Evolutionary conservation across 352 stramenopile species (phyloP).

Genomic region (Phytophthora pseudosyringae): DNA sequence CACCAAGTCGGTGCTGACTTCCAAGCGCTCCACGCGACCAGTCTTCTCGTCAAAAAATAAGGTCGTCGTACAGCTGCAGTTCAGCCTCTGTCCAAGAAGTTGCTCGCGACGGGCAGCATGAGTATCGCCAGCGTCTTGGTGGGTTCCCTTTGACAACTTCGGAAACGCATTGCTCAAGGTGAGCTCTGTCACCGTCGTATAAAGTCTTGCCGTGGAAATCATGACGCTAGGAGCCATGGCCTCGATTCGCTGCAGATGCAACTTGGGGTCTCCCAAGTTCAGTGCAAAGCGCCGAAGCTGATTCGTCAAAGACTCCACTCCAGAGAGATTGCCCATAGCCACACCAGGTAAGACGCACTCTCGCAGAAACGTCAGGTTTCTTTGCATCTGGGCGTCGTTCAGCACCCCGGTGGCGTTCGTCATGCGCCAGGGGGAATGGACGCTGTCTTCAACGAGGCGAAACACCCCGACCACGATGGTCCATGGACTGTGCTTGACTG

Average conservation of each 20-base stretch:
- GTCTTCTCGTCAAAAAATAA: conserved; percentile 12
- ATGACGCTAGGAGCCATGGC: background rate
- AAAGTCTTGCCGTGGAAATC: background rate
- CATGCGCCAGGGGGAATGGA: background rate
- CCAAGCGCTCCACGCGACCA: conserved; percentile 9
- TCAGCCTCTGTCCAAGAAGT: background rate
- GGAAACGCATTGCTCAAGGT: conserved; percentile 7
- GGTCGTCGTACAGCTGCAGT: background rate
- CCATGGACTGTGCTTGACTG: conserved; percentile 8
- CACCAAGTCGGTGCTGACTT: conserved; percentile 1
- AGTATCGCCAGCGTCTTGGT: background rate
- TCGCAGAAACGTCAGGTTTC: background rate
- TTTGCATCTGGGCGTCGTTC: background rate
- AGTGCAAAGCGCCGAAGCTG: conserved; percentile 2
- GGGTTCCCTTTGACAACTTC: background rate
- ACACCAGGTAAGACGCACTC: conserved; percentile 1
- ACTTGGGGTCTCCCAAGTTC: conserved; percentile 3
- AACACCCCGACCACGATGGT: conserved; percentile 6
- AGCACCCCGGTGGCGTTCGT: background rate
- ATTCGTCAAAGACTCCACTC: background rate
- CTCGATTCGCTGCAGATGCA: conserved; percentile 11
- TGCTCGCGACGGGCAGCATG: background rate
- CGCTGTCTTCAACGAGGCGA: background rate
- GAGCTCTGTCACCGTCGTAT: conserved; percentile 4
- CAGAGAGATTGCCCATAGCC: background rate